Conservation (phyloP, 495 filamentous ascomycete species). For the Aspergillus olivimuriae region DNA sequence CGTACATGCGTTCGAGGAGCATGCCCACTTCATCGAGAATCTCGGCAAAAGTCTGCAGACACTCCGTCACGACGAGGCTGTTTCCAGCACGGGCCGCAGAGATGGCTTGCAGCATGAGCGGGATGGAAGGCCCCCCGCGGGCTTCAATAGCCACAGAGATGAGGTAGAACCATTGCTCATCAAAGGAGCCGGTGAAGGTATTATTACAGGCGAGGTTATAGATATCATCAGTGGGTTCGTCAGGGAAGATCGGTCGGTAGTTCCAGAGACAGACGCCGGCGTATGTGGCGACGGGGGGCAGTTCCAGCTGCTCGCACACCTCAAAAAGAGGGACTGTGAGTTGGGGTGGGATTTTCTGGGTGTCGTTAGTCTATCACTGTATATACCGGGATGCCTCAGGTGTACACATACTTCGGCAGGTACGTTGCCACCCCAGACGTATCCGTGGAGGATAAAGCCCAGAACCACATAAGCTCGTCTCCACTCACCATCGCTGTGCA, state of each 20-base stretch:
- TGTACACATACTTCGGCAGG: slow-evolving; percentile 59
- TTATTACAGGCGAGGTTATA: slow-evolving; percentile 78
- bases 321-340: slow-evolving; percentile 77
- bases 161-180: slow-evolving; percentile 98
- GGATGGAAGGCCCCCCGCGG: slow-evolving; percentile 79
- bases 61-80: slow-evolving; percentile 61
- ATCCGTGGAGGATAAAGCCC: slow-evolving; percentile 83
- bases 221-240: slow-evolving; percentile 72
- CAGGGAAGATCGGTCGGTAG: slow-evolving; percentile 78
- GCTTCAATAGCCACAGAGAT: slow-evolving; percentile 95
- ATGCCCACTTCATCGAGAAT: slow-evolving; percentile 73
- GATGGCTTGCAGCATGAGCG: slow-evolving; percentile 83
- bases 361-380: slow-evolving; percentile 9
- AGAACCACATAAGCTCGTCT: slow-evolving; percentile 82
- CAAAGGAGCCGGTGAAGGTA: slow-evolving; percentile 91
- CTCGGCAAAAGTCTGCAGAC: slow-evolving; percentile 73
- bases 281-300: slow-evolving; percentile 94
- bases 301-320: slow-evolving; percentile 72
- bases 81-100: slow-evolving; percentile 69
- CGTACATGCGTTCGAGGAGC: slow-evolving; percentile 78
- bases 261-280: slow-evolving; percentile 93
- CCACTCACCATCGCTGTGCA: slow-evolving; percentile 84
- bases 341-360: slow-evolving; percentile 72
- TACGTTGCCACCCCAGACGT: slow-evolving; percentile 87
- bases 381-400: not conserved